phyloP scores from a whole-genome alignment of 73 alveolate genomes.

The Paramecium sonneborni region DNA sequence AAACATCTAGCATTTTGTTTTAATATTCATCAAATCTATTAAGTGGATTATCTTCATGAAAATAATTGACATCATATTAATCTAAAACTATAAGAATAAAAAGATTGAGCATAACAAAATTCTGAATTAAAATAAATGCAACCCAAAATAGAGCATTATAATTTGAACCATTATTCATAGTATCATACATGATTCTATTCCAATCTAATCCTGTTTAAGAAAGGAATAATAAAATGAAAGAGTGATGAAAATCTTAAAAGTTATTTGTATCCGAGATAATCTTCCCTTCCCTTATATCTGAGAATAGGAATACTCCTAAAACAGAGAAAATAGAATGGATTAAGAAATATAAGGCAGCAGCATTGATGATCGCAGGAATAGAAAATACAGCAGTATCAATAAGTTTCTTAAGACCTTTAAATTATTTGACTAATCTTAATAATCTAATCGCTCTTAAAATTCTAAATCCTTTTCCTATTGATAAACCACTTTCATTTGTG shows the following conservation, averaged over 20 bases:
- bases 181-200: constrained; percentile 81
- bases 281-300: constrained; percentile 63
- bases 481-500: constrained; percentile 40
- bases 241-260: constrained; percentile 84
- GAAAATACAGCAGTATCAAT: constrained; percentile 84
- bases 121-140: constrained; percentile 14
- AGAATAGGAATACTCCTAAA: constrained; percentile 85
- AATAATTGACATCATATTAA: constrained; percentile 29
- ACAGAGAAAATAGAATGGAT: constrained; percentile 90
- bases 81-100: background rate
- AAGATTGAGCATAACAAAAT: constrained; percentile 47
- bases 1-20: background rate
- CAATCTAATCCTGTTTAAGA: constrained; percentile 97
- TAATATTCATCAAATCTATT: background rate
- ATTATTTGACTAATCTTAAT: constrained; percentile 73
- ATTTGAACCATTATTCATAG: constrained; percentile 47
- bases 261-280: constrained; percentile 74
- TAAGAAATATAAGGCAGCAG: constrained; percentile 84
- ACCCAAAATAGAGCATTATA: constrained; percentile 57
- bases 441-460: constrained; percentile 77
- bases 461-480: constrained; percentile 71
- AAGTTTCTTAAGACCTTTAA: constrained; percentile 77
- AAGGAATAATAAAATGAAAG: constrained; percentile 83
- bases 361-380: constrained; percentile 93
- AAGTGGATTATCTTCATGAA: constrained; percentile 51